Base-by-base conservation (phyloP, 2,329 filamentous ascomycete genomes). In the Cladobotryum mycophilum region DNA sequence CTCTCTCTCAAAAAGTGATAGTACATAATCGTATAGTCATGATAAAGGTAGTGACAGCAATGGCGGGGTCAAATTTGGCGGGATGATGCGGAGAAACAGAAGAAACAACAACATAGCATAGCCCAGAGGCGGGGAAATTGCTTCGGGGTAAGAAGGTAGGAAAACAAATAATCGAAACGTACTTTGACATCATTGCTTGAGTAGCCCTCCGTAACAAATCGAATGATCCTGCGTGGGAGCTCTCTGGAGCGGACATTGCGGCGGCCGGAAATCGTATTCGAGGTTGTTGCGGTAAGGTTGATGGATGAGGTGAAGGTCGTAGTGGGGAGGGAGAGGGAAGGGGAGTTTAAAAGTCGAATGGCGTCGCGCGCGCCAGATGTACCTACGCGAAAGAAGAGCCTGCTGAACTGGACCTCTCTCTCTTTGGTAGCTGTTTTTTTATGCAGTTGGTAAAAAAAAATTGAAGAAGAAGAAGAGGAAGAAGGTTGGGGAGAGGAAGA, bases 151-250 rank as follows among this genome's bases (percentile, higher is more conserved):
- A 53, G 43, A 30, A 8, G 25, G 4, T 5, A 30, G 36, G 37
- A 53, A 53, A 14, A 49, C 14, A 49, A 37, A 57, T 51, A 52
- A 35, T 25, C 44, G 3, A 52, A 52, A 75, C 78, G 65, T 75
- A 81, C 78, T 71, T 82, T 68, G 78, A 81, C 76, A 83, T 80
- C 75, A 82, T 78, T 58, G 76, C 76, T 61, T 82, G 78, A n/a
- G 80, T 83, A 55, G 80, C 80, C 64, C 79, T 73, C 61, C 76
- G 72, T 56, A 83, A 65, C 58, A 83, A 70, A 66, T 83, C 80
- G 59, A 76, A 80, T 61, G 74, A 72, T 34, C 63, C 61, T 60
- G 66, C 62, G 55, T 64, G 64, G 49, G 63, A 62, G 58, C 64
- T 66, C 62, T 78, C 75, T 53, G 72, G 68, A 68, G 73, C 73